These are phyloP conservation scores for Sporobolomyces roseus DNA, from an alignment of 768 basidiomycete genomes.

Conservation along the genomic window DNA sequence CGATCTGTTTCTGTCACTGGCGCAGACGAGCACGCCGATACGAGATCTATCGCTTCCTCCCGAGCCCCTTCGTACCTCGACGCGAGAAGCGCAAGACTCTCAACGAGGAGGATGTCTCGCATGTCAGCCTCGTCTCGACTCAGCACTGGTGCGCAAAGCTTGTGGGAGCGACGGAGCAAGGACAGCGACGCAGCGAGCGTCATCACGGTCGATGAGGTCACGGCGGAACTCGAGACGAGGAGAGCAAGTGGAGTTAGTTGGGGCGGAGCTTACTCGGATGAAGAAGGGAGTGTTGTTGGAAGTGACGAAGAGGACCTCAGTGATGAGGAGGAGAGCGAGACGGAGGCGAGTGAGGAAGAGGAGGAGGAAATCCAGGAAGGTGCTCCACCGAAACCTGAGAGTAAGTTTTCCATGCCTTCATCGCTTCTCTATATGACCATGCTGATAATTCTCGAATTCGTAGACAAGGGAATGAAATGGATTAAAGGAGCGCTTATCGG, in stretches of 20 bases:
- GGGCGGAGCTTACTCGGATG: constrained; percentile 56
- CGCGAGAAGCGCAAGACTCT: background rate
- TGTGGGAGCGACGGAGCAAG: constrained; percentile 32
- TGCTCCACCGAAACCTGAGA: constrained; percentile 10
- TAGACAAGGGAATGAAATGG: constrained; percentile 77
- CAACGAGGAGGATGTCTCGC: constrained; percentile 27
- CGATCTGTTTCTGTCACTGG: constrained; percentile 8
- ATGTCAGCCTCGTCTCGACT: constrained; percentile 9
- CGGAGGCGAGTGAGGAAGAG: constrained; percentile 15
- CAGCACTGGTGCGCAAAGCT: constrained; percentile 27
- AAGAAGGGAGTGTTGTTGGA: constrained; percentile 54
- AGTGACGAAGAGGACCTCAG: constrained; percentile 63
- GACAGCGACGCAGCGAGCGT: constrained; percentile 49
- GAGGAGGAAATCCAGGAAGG: constrained; percentile 13
- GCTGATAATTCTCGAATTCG: background rate
- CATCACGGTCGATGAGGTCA: constrained; percentile 96
- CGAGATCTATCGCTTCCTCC: constrained; percentile 16
- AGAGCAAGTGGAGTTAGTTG: constrained; percentile 48
- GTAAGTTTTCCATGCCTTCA: constrained; percentile 5
- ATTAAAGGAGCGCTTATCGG: constrained; percentile 96
- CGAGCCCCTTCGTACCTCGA: constrained; percentile 25
- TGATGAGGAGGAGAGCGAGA: constrained; percentile 78
- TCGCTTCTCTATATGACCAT: too few species aligned
- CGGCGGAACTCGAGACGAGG: constrained; percentile 75
- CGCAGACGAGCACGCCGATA: constrained; percentile 19